phyloP scores from a whole-genome alignment of 352 stramenopile species.

The Peronospora destructor region DNA sequence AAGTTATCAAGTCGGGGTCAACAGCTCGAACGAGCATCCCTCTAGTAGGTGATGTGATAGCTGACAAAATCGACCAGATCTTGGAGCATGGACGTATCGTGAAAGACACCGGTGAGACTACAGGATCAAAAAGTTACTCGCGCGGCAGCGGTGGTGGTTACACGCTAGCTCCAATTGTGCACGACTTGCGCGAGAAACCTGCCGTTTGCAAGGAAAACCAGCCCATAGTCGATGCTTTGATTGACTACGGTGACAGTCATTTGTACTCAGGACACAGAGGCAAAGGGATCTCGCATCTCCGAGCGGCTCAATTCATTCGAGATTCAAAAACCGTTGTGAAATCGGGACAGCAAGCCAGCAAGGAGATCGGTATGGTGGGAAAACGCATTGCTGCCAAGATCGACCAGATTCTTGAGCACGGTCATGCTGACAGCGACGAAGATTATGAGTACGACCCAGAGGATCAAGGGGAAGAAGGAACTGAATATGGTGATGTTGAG shows the following conservation, averaged over 20 bases:
- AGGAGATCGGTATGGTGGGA: constrained; percentile 58
- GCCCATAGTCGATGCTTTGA: constrained; percentile 52
- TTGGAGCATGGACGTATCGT: constrained; percentile 58
- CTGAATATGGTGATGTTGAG: constrained; percentile 24
- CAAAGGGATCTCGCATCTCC: constrained; percentile 71
- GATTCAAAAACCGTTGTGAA: constrained; percentile 45
- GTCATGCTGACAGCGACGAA: constrained; percentile 63
- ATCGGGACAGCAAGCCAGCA: constrained; percentile 40
- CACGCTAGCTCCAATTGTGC: constrained; percentile 54
- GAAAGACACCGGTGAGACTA: constrained; percentile 26
- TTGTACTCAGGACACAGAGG: constrained; percentile 54
- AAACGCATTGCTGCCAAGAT: constrained; percentile 52
- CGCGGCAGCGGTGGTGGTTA: constrained; percentile 36
- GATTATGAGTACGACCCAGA: constrained; percentile 45
- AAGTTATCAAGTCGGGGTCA: constrained; percentile 44
- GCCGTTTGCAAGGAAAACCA: constrained; percentile 58
- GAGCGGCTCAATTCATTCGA: constrained; percentile 53
- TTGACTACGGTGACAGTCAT: constrained; percentile 69
- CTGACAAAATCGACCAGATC: constrained; percentile 78
- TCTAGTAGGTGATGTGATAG: constrained; percentile 62
- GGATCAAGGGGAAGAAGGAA: constrained; percentile 25
- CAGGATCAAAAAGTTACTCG: constrained; percentile 17
- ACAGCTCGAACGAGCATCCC: constrained; percentile 38
- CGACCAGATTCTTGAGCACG: constrained; percentile 65
- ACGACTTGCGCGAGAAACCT: constrained; percentile 51